Evolutionary conservation across 1,284 basidiomycete genomes (phyloP).

Genomic region (Melampsora abietis-canadensis): DNA sequence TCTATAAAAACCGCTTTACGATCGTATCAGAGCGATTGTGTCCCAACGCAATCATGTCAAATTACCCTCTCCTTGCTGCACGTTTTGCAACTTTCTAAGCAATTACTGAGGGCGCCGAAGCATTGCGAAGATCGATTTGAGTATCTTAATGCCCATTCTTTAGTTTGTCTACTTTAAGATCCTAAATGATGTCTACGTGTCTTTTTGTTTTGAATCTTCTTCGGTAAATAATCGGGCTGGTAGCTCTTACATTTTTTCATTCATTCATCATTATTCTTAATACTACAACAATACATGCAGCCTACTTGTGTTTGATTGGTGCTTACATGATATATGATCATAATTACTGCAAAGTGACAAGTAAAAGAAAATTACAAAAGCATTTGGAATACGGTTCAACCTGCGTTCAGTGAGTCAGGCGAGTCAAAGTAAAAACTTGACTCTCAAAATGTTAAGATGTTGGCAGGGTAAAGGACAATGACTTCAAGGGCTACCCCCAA

Average conservation of each 20-base stretch:
- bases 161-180: conserved; percentile 1
- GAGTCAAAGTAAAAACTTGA: neutral
- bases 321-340: too few relatives aligned
- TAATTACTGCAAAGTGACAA: too few relatives aligned
- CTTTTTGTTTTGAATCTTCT: neutral
- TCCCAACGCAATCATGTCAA: conserved; percentile 44
- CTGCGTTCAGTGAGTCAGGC: neutral
- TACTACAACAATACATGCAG: too few relatives aligned
- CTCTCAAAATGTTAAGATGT: neutral
- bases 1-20: conserved; percentile 2
- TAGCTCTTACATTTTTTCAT: conserved; percentile 23
- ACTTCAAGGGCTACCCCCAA: too few relatives aligned
- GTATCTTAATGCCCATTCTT: neutral
- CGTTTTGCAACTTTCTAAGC: neutral
- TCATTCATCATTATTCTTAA: too few relatives aligned
- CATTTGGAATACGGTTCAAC: too few relatives aligned
- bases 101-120: conserved; percentile 39
- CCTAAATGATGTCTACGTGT: neutral
- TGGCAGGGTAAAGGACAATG: neutral
- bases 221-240: conserved; percentile 26
- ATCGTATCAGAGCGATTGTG: neutral
- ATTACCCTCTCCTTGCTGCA: conserved; percentile 40
- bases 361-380: too few relatives aligned
- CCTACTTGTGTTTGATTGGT: too few relatives aligned
- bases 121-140: conserved; percentile 35